These are phyloP conservation scores for Fusarium sarcochroum DNA, from an alignment of 2,329 filamentous ascomycete species.

Conservation along the genomic window DNA sequence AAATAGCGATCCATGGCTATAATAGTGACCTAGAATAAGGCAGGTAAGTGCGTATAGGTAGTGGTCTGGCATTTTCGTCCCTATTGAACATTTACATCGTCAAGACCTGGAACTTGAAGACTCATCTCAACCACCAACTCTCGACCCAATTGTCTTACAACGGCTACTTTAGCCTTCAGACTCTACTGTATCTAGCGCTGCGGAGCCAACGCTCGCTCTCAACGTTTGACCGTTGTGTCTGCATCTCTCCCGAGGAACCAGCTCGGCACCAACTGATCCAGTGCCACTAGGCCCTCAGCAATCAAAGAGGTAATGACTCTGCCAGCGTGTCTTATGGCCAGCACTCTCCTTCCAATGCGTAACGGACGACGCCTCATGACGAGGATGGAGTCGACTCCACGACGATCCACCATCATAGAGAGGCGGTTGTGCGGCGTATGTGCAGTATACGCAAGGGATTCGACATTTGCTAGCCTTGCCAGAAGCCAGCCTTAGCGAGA, in stretches of 20 bases:
- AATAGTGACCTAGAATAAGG: not conserved
- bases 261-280: conserved; percentile 19
- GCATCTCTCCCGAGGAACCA: conserved; percentile 26
- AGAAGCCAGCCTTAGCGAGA: conserved; percentile 19
- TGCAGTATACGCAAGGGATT: conserved; percentile 43
- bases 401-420: conserved; percentile 41
- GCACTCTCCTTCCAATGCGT: conserved; percentile 11
- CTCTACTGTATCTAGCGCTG: conserved; percentile 23
- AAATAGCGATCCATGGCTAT: not conserved
- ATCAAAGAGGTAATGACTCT: conserved; percentile 16
- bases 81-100: not conserved
- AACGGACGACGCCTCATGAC: conserved; percentile 21
- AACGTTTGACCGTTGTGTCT: conserved; percentile 44
- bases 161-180: conserved; percentile 7
- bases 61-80: conserved; percentile 8
- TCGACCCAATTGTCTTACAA: conserved; percentile 30
- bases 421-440: conserved; percentile 27
- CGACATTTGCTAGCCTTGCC: conserved; percentile 22
- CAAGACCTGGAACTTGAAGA: conserved; percentile 3
- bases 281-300: conserved; percentile 7
- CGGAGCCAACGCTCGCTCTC: conserved; percentile 26
- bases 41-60: conserved; percentile 14
- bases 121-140: conserved; percentile 15
- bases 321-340: conserved; percentile 9
- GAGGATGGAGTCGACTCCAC: conserved; percentile 34